Evolutionary conservation across 2,329 filamentous ascomycete genomes (phyloP), one percentile per base, ranked within the genome.

Genomic region (Akanthomyces muscarius): DNA sequence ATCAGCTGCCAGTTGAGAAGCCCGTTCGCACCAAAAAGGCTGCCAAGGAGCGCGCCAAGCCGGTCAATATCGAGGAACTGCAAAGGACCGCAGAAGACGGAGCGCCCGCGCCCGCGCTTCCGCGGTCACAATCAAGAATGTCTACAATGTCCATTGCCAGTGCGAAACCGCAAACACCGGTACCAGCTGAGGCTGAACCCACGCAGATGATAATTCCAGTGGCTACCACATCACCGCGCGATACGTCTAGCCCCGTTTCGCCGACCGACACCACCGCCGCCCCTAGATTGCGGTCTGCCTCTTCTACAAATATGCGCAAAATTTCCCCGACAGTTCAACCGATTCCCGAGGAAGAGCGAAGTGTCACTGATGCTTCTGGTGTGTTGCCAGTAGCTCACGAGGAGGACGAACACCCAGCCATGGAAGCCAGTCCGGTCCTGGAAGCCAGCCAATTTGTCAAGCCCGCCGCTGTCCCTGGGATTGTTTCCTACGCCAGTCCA

Each of bases 31-130:
- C 61, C 0, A 63, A 51, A 21, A 68, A 67, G 33, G 62, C 44
- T 3, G 45, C 13, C 18, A 65, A 77, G 55, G 88, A 92, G 69
- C 70, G 75, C 5, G 75, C 84, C 21, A 85, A 80, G 3, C 89
- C 89, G 1, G 81, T 92, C 21, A 79, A 89, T 63, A 73, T 91
- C 1, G 77, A 83, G 13, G 86, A 87, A 65, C 79, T 92, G 38
- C 82, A 88, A 66, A 86, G 89, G 72, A 89, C 88, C 18, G 80
- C 86, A 2, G 75, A 80, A 41, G 81, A 78, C 54, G 83, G 80
- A 13, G 71, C 77, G 2, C 80, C 80, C 5, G 62, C 69, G 16
- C 68, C 71, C 8, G 65, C 69, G 11, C 63, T 73, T 4, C 65
- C 64, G 10, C 69, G 72, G 8, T 71, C 75, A 0, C 68, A 71